phyloP scores from a whole-genome alignment of 805 yeast species.

The Candida ortonii region DNA sequence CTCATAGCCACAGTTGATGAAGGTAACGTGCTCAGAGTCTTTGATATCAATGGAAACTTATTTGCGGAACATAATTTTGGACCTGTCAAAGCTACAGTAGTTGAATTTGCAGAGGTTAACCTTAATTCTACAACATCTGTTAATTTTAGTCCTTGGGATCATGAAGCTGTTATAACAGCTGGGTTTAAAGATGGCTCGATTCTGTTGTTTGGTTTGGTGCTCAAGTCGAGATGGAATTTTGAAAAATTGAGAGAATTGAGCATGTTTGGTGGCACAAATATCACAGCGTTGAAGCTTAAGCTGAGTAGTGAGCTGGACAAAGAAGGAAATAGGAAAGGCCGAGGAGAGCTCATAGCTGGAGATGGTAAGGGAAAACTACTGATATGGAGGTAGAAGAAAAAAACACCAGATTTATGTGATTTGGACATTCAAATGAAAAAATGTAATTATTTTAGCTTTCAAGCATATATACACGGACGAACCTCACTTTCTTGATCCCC shows the following conservation, averaged over 20 bases:
- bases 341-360: conserved; percentile 48
- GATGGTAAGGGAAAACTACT: conserved; percentile 52
- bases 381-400: conserved; percentile 44
- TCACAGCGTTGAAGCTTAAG: conserved; percentile 35
- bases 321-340: conserved; percentile 31
- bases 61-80: conserved; percentile 28
- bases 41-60: conserved; percentile 53
- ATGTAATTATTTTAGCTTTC: too few species aligned
- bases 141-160: conserved; percentile 30
- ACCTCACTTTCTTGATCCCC: conserved; percentile 37
- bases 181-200: conserved; percentile 33
- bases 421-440: too few species aligned
- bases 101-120: conserved; percentile 22
- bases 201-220: conserved; percentile 24
- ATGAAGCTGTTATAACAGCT: conserved; percentile 33
- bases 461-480: conserved; percentile 5
- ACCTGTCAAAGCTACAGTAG: conserved; percentile 13
- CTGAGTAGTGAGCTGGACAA: conserved; percentile 32
- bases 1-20: conserved; percentile 40
- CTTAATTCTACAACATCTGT: conserved; percentile 5
- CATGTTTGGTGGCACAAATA: conserved; percentile 19
- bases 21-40: conserved; percentile 32
- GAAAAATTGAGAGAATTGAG: conserved; percentile 27
- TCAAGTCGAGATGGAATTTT: conserved; percentile 20
- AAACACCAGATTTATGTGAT: too few species aligned